phyloP scores from a whole-genome alignment of 2,329 filamentous ascomycete species.

The Diaporthe ampelina region DNA sequence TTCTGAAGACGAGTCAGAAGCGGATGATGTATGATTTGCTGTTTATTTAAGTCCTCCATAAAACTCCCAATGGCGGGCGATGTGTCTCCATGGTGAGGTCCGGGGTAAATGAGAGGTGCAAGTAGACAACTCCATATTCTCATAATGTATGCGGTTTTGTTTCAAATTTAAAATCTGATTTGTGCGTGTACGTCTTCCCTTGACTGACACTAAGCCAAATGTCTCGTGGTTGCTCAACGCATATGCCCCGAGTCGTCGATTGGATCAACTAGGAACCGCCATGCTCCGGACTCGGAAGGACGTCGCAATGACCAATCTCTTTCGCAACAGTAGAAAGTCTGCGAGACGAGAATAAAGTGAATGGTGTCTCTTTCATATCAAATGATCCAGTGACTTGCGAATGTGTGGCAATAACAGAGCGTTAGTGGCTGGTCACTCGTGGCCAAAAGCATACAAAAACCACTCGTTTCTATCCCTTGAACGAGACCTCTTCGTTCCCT shows the following conservation, averaged over 20 bases:
- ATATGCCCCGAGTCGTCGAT: neutral
- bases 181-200: neutral
- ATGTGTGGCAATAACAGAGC: neutral
- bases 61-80: neutral
- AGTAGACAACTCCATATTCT: neutral
- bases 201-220: neutral
- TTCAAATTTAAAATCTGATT: neutral
- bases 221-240: neutral
- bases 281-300: neutral
- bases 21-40: neutral
- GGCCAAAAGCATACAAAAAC: neutral
- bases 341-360: neutral
- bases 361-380: neutral
- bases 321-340: neutral
- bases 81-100: no score
- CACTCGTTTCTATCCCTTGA: neutral
- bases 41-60: neutral
- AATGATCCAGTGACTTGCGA: neutral
- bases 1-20: neutral
- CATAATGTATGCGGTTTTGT: neutral
- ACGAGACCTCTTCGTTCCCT: neutral
- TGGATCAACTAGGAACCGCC: neutral
- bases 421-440: neutral
- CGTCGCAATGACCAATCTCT: neutral
- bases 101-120: no score